Conservation (phyloP, 257 asterid genomes). For the Marsdenia floribunda region DNA sequence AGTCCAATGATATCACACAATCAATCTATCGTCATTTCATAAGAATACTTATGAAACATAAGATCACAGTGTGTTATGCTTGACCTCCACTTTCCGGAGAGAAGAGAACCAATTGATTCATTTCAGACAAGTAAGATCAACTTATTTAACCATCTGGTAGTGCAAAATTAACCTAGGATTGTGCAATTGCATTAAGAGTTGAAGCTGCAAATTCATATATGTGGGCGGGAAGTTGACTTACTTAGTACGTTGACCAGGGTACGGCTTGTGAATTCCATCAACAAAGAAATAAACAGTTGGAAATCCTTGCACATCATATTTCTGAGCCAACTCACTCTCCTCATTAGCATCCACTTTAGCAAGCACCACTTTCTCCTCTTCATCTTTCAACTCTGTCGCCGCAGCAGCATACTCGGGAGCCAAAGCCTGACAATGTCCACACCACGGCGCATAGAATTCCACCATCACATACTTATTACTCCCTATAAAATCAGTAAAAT, state of each 20-base stretch:
- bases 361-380: conserved; percentile 53
- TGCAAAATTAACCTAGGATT: background rate
- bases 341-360: conserved; percentile 89
- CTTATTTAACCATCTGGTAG: background rate
- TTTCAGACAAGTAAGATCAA: background rate
- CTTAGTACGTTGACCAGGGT: conserved; percentile 77
- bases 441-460: conserved; percentile 98
- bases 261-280: conserved; percentile 71
- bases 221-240: conserved; percentile 30
- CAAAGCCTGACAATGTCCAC: conserved; percentile 83
- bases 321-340: conserved; percentile 66
- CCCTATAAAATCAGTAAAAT: conserved; percentile 59
- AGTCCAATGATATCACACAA: background rate
- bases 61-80: background rate
- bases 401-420: conserved; percentile 98
- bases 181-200: background rate
- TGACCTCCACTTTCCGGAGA: background rate
- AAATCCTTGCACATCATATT: conserved; percentile 73
- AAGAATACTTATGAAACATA: background rate
- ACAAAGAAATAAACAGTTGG: conserved; percentile 76
- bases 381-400: conserved; percentile 69
- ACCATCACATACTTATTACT: conserved; percentile 81
- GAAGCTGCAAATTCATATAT: background rate
- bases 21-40: background rate
- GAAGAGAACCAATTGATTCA: background rate